These are phyloP conservation scores for Boletus barrowsii DNA, from an alignment of 768 basidiomycete genomes.

Conservation along the genomic window DNA sequence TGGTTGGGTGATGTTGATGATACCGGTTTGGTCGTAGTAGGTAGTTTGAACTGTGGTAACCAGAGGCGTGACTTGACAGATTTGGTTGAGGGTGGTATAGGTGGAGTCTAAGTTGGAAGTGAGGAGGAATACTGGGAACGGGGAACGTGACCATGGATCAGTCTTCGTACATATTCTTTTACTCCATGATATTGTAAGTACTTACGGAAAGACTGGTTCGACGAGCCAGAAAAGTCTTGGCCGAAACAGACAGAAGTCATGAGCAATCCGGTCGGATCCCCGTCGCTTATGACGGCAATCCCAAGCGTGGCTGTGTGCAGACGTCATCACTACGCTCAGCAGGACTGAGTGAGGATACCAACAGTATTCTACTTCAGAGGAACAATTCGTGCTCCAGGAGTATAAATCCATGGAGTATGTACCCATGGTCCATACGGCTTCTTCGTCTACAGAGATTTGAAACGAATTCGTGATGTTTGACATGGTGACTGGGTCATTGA, in stretches of 20 bases:
- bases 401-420: too few species aligned
- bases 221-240: neutral
- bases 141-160: neutral
- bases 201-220: neutral
- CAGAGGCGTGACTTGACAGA: neutral
- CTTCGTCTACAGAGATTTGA: neutral
- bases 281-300: neutral
- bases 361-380: neutral
- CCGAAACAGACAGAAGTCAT: neutral
- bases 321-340: neutral
- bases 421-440: too few species aligned
- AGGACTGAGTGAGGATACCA: neutral
- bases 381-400: neutral
- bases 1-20: neutral
- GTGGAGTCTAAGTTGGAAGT: neutral
- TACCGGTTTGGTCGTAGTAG: neutral
- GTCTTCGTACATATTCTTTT: neutral
- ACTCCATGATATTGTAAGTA: neutral
- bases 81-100: neutral
- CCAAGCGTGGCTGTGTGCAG: neutral
- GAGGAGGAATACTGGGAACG: neutral
- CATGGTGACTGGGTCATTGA: neutral
- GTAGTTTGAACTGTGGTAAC: neutral
- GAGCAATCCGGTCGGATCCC: neutral
- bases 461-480: neutral